Percentiles rank a stretch among this genome's conserved stretches.
phyloP scores from a whole-genome alignment of 1,139 yeast species.

The Candida sp. region DNA sequence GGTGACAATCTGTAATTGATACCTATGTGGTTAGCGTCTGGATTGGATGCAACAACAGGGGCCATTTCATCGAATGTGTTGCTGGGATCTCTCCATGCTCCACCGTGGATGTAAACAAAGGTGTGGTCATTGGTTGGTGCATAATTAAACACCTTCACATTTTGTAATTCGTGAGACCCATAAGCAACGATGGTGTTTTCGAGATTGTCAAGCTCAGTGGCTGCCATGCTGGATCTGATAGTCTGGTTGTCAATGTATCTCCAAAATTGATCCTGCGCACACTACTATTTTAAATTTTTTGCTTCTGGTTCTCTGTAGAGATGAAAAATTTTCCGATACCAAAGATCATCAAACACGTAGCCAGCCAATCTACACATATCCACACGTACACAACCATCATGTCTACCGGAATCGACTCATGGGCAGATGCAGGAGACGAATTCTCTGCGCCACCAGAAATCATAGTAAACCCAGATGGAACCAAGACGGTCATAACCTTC shows the following conservation, averaged over 20 bases:
- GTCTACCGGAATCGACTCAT: constrained; percentile 50
- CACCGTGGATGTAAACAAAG: constrained; percentile 76
- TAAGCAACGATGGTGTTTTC: constrained; percentile 14
- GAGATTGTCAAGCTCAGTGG: neutral
- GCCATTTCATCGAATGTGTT: constrained; percentile 64
- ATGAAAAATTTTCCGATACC: constrained; percentile 5
- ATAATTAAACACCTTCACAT: constrained; percentile 23
- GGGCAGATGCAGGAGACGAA: constrained; percentile 76
- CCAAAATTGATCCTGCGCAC: neutral
- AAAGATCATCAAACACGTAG: neutral
- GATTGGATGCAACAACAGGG: constrained; percentile 25
- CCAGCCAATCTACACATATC: neutral
- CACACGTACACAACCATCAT: constrained; percentile 17
- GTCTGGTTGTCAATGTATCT: neutral
- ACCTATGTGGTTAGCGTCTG: constrained; percentile 35
- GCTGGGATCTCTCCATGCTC: constrained; percentile 82
- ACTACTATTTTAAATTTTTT: neutral
- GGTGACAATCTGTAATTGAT: constrained; percentile 77
- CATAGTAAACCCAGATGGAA: constrained; percentile 82
- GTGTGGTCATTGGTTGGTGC: constrained; percentile 17
- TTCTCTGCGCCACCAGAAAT: constrained; percentile 74
- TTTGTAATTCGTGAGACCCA: constrained; percentile 29
- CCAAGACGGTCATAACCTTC: constrained; percentile 85
- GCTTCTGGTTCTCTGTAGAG: neutral
- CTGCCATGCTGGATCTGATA: neutral